Evolutionary conservation across 441 rosid genomes (phyloP).

Genomic region (Euphorbia schlechtendalii): DNA sequence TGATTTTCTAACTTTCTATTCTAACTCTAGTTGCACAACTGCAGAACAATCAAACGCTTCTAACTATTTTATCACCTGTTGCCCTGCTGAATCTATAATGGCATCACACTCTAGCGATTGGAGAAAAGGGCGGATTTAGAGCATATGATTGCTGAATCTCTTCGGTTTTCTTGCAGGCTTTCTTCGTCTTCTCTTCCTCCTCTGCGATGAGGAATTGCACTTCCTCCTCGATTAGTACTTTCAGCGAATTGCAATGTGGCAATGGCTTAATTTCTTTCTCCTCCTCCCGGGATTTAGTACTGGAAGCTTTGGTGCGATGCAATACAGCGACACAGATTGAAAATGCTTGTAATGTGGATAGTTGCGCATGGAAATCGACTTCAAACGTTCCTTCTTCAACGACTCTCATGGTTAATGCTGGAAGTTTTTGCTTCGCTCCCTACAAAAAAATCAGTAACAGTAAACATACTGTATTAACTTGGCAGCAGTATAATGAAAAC

Average conservation of each 20-base stretch:
- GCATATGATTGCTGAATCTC: conserved; percentile 48
- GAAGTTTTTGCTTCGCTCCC: conserved; percentile 63
- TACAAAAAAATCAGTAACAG: conserved; percentile 20
- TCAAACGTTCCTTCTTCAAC: conserved; percentile 65
- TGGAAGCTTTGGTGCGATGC: conserved; percentile 41
- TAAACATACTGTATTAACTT: too few species aligned
- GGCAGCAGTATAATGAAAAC: too few species aligned
- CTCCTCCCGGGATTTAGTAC: conserved; percentile 24
- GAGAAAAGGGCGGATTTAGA: conserved; percentile 85
- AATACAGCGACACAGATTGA: conserved; percentile 76
- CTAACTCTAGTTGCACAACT: conserved; percentile 21
- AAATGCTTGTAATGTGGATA: conserved; percentile 83
- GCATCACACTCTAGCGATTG: conserved; percentile 68
- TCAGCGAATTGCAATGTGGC: conserved; percentile 48
- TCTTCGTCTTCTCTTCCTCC: conserved; percentile 48
- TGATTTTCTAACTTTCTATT: conserved; percentile 30
- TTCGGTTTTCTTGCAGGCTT: conserved; percentile 30
- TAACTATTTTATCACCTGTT: conserved; percentile 17
- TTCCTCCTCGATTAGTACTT: conserved; percentile 59
- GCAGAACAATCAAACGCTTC: conserved; percentile 31
- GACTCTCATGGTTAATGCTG: conserved; percentile 55
- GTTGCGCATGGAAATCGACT: conserved; percentile 80
- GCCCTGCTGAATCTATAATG: not conserved
- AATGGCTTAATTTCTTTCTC: conserved; percentile 29
- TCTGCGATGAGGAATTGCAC: conserved; percentile 61